phyloP scores from a whole-genome alignment of 495 filamentous ascomycete species.

The Choiromyces venosus region DNA sequence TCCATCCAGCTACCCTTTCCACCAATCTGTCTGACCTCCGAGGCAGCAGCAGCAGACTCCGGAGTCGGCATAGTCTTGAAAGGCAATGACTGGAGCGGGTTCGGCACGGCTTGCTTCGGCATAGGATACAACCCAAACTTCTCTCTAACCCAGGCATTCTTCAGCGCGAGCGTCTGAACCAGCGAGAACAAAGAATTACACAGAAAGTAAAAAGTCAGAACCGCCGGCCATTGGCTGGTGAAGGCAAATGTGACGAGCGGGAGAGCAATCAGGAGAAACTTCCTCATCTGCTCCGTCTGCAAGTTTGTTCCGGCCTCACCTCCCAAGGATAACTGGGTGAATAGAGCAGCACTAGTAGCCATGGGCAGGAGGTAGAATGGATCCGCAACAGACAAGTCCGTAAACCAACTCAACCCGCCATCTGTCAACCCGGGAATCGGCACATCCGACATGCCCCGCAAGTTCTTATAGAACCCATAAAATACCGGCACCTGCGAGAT shows the following conservation, averaged over 20 bases:
- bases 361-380: conserved; percentile 70
- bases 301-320: conserved; percentile 37
- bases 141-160: conserved; percentile 49
- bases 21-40: conserved; percentile 39
- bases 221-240: conserved; percentile 60
- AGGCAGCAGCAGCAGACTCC: conserved; percentile 37
- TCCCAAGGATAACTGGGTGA: conserved; percentile 45
- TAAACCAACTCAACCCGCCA: conserved; percentile 70
- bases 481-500: conserved; percentile 64
- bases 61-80: conserved; percentile 16
- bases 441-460: conserved; percentile 65
- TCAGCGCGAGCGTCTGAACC: conserved; percentile 55
- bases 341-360: conserved; percentile 48
- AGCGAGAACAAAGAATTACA: conserved; percentile 53
- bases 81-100: conserved; percentile 26
- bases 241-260: conserved; percentile 59
- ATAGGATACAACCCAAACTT: conserved; percentile 53
- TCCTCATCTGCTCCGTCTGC: conserved; percentile 46
- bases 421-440: conserved; percentile 71
- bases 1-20: conserved; percentile 33
- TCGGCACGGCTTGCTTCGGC: not conserved
- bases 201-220: conserved; percentile 68
- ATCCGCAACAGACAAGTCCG: conserved; percentile 70
- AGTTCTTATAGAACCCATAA: conserved; percentile 71
- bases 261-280: conserved; percentile 54